Evolutionary conservation across 768 basidiomycete genomes (phyloP), one percentile per base, ranked within the genome.

Genomic region (Rhizopogon salebrosus): DNA sequence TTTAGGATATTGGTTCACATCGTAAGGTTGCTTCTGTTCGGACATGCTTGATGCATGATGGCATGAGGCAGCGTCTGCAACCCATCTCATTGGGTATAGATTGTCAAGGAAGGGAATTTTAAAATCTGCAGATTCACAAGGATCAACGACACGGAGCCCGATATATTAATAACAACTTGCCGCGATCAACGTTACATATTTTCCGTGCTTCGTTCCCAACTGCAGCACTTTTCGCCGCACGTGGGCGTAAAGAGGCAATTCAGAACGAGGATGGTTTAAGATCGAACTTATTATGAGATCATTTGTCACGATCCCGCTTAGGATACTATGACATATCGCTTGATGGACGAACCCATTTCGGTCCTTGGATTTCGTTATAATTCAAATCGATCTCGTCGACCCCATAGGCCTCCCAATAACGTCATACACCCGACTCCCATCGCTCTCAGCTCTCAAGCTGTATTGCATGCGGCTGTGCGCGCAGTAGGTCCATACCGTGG

Each of bases 1-100:
- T 58, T 57, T 58, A 58, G 53, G 57, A 49, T n/a, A 41, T 52
- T 49, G 40, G 34, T 29, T 39, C 35, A 31, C 27, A 43, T 48
- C 29, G 20, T 37, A 18, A 22, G 9, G 31, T 4, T 16, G 46
- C 54, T 58, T 58, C 57, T 55, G 34, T 58, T 58, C 54, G 54
- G 54, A 29, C 35, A 51, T 39, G 27, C 18, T 37, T 52, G 40
- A 43, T 34, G 41, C 20, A 48, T 27, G 22, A 11, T 49, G 13
- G 51, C 38, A 31, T 23, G 51, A 55, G 53, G 51, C 52, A 48
- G 16, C 14, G 3, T 41, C 23, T 9, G n/a, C 13, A 40, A 37
- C 31, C 16, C 48, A 24, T 48, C 37, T 20, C 18, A 35, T 24
- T 31, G 18, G 52, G 52, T 39, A 40, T 48, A 49, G 39, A 29